A percentile compares a stretch with the other conserved stretches of the same genome.
Evolutionary conservation across 1,284 basidiomycete genomes (phyloP).

Genomic region (Somion occarium): DNA sequence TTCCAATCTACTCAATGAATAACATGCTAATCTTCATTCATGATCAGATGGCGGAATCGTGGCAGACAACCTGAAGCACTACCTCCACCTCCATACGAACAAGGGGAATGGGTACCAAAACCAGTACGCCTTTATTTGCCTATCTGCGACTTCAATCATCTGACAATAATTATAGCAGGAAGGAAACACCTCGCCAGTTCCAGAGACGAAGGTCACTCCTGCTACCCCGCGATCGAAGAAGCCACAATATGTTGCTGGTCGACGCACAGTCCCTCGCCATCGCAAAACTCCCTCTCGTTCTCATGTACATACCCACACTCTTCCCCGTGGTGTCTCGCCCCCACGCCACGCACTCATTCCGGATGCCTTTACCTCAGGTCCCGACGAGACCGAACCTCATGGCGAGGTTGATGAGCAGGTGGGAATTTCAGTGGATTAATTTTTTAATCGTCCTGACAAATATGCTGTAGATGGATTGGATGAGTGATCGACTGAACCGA

Average conservation of each 20-base stretch:
- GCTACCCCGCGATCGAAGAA: constrained; percentile 27
- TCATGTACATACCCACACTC: constrained; percentile 23
- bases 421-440: constrained; percentile 10
- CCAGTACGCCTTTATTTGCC: constrained; percentile 21
- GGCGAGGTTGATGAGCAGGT: constrained; percentile 46
- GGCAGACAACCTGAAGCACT: constrained; percentile 46
- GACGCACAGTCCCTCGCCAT: constrained; percentile 31
- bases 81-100: constrained; percentile 62
- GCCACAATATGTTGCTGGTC: constrained; percentile 23
- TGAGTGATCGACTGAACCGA: constrained; percentile 57
- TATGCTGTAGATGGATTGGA: constrained; percentile 62
- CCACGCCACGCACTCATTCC: constrained; percentile 17
- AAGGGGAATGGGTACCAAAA: constrained; percentile 48
- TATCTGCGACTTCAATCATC: neutral
- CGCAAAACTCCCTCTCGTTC: constrained; percentile 29
- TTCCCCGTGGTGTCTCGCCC: constrained; percentile 8
- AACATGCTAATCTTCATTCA: constrained; percentile 6
- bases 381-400: constrained; percentile 24
- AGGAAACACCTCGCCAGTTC: constrained; percentile 10
- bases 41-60: constrained; percentile 59
- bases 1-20: neutral
- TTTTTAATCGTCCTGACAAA: constrained; percentile 1
- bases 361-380: constrained; percentile 22
- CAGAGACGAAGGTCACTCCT: constrained; percentile 15
- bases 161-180: neutral